Evolutionary conservation across 106 monocot genomes (phyloP).

Genomic region (Dioscorea dumetorum): DNA sequence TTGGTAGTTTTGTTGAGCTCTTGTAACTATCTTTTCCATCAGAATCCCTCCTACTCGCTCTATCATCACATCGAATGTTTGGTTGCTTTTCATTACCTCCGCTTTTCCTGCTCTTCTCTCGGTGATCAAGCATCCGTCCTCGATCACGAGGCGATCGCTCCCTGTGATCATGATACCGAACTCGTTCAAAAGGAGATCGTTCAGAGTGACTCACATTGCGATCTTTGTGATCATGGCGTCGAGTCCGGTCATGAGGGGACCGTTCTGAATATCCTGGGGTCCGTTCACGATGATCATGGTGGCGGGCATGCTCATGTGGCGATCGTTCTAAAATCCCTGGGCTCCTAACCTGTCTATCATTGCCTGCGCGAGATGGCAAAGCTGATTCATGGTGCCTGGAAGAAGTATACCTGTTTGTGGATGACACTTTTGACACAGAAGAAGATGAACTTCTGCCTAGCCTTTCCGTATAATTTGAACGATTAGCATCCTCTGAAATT

Average conservation of each 20-base stretch:
- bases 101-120: slow-evolving; percentile 31
- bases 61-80: slow-evolving; percentile 31
- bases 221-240: slow-evolving; percentile 29
- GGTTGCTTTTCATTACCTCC: slow-evolving; percentile 36
- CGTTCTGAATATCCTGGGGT: slow-evolving; percentile 38
- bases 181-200: slow-evolving; percentile 5
- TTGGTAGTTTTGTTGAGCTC: slow-evolving; percentile 24
- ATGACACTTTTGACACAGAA: slow-evolving; percentile 25
- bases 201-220: slow-evolving; percentile 9
- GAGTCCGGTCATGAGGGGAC: slow-evolving; percentile 25
- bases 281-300: slow-evolving; percentile 36
- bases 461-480: slow-evolving; percentile 33
- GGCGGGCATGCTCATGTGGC: slow-evolving; percentile 26
- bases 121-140: slow-evolving; percentile 14
- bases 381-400: slow-evolving; percentile 33
- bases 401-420: slow-evolving; percentile 27
- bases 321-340: slow-evolving; percentile 26
- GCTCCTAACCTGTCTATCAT: slow-evolving; percentile 42
- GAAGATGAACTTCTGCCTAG: slow-evolving; percentile 19
- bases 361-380: slow-evolving; percentile 20
- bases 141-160: slow-evolving; percentile 34
- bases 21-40: slow-evolving; percentile 28
- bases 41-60: slow-evolving; percentile 18
- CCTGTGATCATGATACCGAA: slow-evolving; percentile 9
- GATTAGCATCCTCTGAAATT: slow-evolving; percentile 38